A percentile compares a stretch with the other conserved stretches of the same genome.
phyloP scores from a whole-genome alignment of 2,329 filamentous ascomycete species.

The Teratosphaeria epicoccoides region DNA sequence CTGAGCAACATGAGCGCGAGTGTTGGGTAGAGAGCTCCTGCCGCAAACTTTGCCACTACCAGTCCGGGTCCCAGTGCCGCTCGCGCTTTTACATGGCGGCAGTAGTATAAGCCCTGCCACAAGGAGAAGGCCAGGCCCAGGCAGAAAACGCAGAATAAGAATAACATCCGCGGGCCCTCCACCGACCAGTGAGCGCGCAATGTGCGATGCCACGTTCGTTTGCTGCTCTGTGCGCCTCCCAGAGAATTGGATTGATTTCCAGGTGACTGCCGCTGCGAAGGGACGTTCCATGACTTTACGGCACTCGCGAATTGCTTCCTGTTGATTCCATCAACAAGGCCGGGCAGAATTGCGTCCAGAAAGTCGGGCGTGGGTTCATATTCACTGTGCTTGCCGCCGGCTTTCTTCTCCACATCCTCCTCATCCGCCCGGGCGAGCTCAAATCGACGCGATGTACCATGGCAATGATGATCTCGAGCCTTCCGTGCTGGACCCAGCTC shows the following conservation, averaged over 20 bases:
- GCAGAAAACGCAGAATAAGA: neutral
- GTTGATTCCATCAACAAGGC: neutral
- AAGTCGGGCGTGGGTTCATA: neutral
- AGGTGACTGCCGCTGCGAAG: neutral
- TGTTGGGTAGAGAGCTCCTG: constrained; percentile 47
- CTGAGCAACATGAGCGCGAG: constrained; percentile 49
- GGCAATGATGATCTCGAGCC: constrained; percentile 36
- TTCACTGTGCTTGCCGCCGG: neutral
- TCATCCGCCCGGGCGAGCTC: neutral
- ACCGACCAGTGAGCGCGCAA: neutral
- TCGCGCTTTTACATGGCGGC: constrained; percentile 34
- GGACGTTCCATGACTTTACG: neutral
- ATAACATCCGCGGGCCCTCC: neutral
- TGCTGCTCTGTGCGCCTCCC: neutral
- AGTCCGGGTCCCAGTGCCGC: constrained; percentile 47
- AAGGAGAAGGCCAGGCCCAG: constrained; percentile 37
- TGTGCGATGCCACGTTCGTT: neutral
- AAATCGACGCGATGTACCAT: constrained; percentile 8
- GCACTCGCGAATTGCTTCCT: neutral
- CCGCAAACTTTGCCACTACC: constrained; percentile 44
- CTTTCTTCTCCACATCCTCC: neutral
- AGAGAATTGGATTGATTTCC: neutral
- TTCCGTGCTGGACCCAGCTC: constrained; percentile 37
- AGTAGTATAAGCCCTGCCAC: constrained; percentile 46
- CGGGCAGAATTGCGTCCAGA: neutral